Evolutionary conservation across 495 filamentous ascomycete species (phyloP).

Genomic region (Aspergillus kassunensis): DNA sequence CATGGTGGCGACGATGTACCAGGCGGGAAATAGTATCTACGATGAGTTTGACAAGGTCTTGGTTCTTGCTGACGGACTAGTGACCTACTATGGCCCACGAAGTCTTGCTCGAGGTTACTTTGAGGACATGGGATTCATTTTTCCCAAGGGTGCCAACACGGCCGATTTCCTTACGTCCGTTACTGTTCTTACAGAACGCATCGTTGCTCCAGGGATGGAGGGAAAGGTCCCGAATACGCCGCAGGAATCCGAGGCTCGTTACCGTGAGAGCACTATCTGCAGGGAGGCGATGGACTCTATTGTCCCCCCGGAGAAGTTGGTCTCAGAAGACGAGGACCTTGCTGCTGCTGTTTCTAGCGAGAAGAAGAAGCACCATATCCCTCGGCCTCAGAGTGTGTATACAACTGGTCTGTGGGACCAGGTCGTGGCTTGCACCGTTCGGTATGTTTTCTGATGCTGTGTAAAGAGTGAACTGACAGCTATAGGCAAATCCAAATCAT

Average conservation of each 20-base stretch:
- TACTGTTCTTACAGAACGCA: constrained; percentile 65
- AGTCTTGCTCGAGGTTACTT: constrained; percentile 63
- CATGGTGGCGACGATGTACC: constrained; percentile 74
- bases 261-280: constrained; percentile 66
- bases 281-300: constrained; percentile 61
- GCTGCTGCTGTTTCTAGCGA: constrained; percentile 42
- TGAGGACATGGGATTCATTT: constrained; percentile 65
- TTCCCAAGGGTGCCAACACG: constrained; percentile 64
- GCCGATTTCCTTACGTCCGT: constrained; percentile 79
- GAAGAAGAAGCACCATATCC: constrained; percentile 51
- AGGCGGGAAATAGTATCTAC: constrained; percentile 73
- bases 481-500: constrained; percentile 36
- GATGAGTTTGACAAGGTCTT: constrained; percentile 75
- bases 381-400: constrained; percentile 41
- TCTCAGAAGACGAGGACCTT: constrained; percentile 39
- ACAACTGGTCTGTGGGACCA: constrained; percentile 56
- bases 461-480: neutral
- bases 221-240: constrained; percentile 63
- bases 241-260: constrained; percentile 68
- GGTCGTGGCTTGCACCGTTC: constrained; percentile 50
- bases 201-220: constrained; percentile 62
- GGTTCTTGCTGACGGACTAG: constrained; percentile 72
- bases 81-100: constrained; percentile 72
- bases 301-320: constrained; percentile 43
- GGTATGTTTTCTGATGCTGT: constrained; percentile 6